These are phyloP conservation scores for Lodderomyces metapsilosis DNA, from an alignment of 1,139 yeast genomes.

Conservation along the genomic window DNA sequence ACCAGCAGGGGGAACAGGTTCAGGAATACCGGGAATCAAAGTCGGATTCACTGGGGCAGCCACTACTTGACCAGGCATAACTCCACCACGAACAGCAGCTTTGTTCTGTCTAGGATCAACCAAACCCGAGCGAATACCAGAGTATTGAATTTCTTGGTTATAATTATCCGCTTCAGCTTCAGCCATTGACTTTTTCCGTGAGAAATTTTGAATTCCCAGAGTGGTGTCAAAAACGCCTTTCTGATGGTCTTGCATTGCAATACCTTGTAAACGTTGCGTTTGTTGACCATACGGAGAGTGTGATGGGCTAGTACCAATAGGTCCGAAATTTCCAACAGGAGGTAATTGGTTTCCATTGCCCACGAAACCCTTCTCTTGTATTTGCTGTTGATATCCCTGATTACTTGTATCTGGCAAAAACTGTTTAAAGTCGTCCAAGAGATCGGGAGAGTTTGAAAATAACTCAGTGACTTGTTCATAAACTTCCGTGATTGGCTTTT, in stretches of 20 bases:
- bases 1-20: slow-evolving; percentile 72
- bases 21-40: slow-evolving; percentile 81
- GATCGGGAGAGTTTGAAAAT: slow-evolving; percentile 91
- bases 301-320: slow-evolving; percentile 39
- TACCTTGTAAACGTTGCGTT: slow-evolving; percentile 4
- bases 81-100: slow-evolving; percentile 7
- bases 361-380: slow-evolving; percentile 16
- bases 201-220: not conserved
- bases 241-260: not conserved
- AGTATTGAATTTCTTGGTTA: slow-evolving; percentile 51
- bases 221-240: not conserved
- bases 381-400: slow-evolving; percentile 24
- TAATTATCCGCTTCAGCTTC: slow-evolving; percentile 17
- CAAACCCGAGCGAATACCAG: slow-evolving; percentile 48
- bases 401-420: slow-evolving; percentile 87
- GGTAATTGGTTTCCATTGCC: slow-evolving; percentile 63
- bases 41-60: slow-evolving; percentile 51
- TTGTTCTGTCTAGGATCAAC: slow-evolving; percentile 9
- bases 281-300: slow-evolving; percentile 13
- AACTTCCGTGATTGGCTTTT: slow-evolving; percentile 91
- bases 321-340: slow-evolving; percentile 94
- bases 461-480: slow-evolving; percentile 88
- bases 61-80: not conserved
- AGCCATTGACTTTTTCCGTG: slow-evolving; percentile 10
- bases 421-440: slow-evolving; percentile 90